Evolutionary conservation across 2,329 filamentous ascomycete species (phyloP).

Genomic region (Harringtonia aguacate): DNA sequence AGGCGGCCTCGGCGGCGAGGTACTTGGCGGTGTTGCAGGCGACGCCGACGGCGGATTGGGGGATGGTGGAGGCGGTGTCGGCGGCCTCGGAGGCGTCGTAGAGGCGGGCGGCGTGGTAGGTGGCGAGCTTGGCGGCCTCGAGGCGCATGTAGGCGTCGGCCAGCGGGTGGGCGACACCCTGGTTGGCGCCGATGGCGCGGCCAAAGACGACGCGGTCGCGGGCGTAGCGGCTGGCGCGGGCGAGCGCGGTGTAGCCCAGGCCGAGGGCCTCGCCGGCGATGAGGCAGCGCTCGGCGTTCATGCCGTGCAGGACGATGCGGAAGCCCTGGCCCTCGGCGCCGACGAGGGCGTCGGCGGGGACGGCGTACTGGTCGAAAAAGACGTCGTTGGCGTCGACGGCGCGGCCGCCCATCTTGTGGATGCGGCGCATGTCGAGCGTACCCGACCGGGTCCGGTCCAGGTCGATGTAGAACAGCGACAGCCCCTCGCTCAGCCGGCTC

Average conservation of each 20-base stretch:
- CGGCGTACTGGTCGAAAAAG: conserved; percentile 70
- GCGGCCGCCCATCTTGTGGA: conserved; percentile 77
- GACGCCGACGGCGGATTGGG: conserved; percentile 53
- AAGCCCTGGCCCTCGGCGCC: conserved; percentile 69
- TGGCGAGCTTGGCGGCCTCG: conserved; percentile 54
- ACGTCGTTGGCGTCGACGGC: conserved; percentile 80
- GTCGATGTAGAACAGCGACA: conserved; percentile 74
- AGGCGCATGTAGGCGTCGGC: conserved; percentile 55
- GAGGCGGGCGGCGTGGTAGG: conserved; percentile 53
- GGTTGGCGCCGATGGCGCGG: conserved; percentile 56
- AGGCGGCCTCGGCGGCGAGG: conserved; percentile 54
- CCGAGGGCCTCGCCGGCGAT: conserved; percentile 72
- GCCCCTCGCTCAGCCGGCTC: conserved; percentile 29
- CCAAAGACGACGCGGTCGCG: conserved; percentile 54
- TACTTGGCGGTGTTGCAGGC: conserved; percentile 64
- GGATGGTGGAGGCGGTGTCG: conserved; percentile 18
- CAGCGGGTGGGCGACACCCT: conserved; percentile 54
- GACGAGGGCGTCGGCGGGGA: conserved; percentile 54
- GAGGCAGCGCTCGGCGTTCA: conserved; percentile 70
- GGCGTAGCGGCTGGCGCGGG: conserved; percentile 54
- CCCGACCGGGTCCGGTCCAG: conserved; percentile 50
- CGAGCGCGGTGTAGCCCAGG: conserved; percentile 61
- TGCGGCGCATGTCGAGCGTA: conserved; percentile 57
- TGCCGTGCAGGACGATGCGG: conserved; percentile 66
- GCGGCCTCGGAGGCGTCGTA: conserved; percentile 33